Evolutionary conservation across 1,284 basidiomycete species (phyloP), one percentile per base, ranked within the genome.

Genomic region (Ustilago cynodontis): DNA sequence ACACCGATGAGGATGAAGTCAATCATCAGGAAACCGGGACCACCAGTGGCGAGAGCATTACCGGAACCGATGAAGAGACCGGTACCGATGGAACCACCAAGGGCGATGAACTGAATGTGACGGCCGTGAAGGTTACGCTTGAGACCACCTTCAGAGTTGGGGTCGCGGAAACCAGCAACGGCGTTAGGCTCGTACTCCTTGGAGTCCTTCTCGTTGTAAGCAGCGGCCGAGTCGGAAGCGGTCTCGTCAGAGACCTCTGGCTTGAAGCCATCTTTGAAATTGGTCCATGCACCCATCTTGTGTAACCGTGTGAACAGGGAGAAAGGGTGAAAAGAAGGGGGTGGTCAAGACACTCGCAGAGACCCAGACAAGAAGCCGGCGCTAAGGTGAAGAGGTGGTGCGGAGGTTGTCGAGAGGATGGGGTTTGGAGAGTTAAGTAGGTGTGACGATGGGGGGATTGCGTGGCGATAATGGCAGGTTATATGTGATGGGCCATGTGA

Each of bases 41-140:
- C 89, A 78, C 88, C 89, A 9, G 71, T 83, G n/a, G 75, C 65
- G 6, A 89, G 87, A 8, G 88, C 87, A 31, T 77, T 71, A 47
- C 88, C 88, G 20, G 87, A 87, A 69, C 88, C 88, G 70, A 89
- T 86, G 69, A 83, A 86, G 39, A 87, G 79, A 86, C 88, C 89
- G 45, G 88, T 89, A 57, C 88, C 88, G 74, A 89, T 89, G 22
- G 87, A 87, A 43, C 80, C 80, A 61, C 80, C 80, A 28, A 81
- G 74, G 24, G 80, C 80, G 41, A 81, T 81, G 50, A 81, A 78
- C 74, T 84, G 83, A 49, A 84, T 82, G 51, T 84, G 83, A 51
- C 83, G 77, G 22, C 77, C 76, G 3, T 45, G 43, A 24, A 85
- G 78, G 20, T 60, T 52, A 13, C 80, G 77, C 73, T 84, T 85